These are phyloP conservation scores for Trypanosoma lewisi DNA, from an alignment of 208 protist genomes.

Conservation along the genomic window DNA sequence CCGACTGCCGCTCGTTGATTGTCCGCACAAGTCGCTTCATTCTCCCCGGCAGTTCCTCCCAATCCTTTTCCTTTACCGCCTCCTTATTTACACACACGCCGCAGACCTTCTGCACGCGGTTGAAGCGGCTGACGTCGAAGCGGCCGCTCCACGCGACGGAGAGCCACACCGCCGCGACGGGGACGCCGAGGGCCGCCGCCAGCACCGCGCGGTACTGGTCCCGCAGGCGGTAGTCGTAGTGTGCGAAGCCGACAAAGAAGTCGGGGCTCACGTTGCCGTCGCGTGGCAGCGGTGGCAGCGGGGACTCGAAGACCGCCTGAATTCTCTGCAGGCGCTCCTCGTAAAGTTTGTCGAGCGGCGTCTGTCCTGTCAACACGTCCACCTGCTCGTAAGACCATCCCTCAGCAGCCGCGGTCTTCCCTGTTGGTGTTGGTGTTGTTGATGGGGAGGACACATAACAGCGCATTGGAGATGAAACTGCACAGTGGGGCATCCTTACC, in stretches of 20 bases:
- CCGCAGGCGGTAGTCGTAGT: slow-evolving; percentile 78
- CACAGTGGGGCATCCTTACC: not conserved
- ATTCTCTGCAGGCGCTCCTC: slow-evolving; percentile 56
- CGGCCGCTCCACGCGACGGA: slow-evolving; percentile 85
- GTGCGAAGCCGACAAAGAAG: slow-evolving; percentile 79
- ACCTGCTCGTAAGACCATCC: slow-evolving; percentile 66
- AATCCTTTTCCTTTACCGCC: slow-evolving; percentile 7
- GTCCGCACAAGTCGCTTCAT: slow-evolving; percentile 37
- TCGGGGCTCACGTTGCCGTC: slow-evolving; percentile 76
- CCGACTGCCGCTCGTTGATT: slow-evolving; percentile 52
- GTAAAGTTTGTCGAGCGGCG: slow-evolving; percentile 60
- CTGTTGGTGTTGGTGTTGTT: not conserved
- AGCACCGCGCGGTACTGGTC: slow-evolving; percentile 81
- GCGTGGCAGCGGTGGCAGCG: slow-evolving; percentile 63
- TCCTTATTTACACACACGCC: slow-evolving; percentile 57
- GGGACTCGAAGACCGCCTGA: slow-evolving; percentile 54
- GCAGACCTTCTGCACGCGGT: slow-evolving; percentile 73
- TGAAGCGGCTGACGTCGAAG: slow-evolving; percentile 71
- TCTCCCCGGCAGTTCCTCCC: slow-evolving; percentile 30
- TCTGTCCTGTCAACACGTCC: slow-evolving; percentile 51
- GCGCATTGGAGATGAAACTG: not conserved
- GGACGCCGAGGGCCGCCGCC: slow-evolving; percentile 53
- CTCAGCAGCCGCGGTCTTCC: not conserved
- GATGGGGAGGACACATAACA: too few species aligned
- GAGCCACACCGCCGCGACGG: slow-evolving; percentile 57